These are phyloP conservation scores for Cytospora schulzeri DNA, from an alignment of 2,329 filamentous ascomycete species.

Conservation along the genomic window DNA sequence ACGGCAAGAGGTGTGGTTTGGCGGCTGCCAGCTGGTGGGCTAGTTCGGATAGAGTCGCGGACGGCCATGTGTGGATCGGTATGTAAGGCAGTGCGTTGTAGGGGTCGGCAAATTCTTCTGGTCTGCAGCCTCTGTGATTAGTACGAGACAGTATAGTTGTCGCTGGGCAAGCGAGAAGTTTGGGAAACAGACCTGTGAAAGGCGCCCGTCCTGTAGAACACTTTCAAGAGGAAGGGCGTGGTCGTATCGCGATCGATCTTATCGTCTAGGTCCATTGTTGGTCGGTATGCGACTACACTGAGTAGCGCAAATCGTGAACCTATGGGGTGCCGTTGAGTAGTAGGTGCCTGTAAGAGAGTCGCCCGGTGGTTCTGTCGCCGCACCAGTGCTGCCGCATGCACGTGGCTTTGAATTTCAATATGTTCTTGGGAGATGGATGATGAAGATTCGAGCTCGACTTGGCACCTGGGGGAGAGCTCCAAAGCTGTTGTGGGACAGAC, in stretches of 20 bases:
- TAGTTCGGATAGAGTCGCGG: conserved; percentile 79
- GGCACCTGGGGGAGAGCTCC: no score
- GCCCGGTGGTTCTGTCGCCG: not conserved
- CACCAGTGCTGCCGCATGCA: not conserved
- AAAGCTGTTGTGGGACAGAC: conserved; percentile 1
- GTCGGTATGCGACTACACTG: not conserved
- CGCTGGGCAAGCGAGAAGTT: not conserved
- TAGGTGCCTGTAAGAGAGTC: not conserved
- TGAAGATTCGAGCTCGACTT: not conserved
- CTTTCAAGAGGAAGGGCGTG: conserved; percentile 80
- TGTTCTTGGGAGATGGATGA: not conserved
- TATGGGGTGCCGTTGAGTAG: not conserved
- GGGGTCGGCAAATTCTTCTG: conserved; percentile 67
- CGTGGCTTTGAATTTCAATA: not conserved
- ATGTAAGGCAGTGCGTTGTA: conserved; percentile 66
- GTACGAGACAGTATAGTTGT: not conserved
- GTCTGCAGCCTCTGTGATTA: conserved; percentile 46
- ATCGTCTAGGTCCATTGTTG: conserved; percentile 29
- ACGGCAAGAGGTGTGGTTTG: conserved; percentile 66
- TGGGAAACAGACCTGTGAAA: conserved; percentile 64
- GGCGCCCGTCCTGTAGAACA: conserved; percentile 76
- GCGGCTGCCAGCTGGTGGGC: conserved; percentile 73
- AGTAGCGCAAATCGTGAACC: not conserved
- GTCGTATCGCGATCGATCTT: conserved; percentile 67
- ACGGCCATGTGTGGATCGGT: conserved; percentile 83